phyloP scores from a whole-genome alignment of 192 early-diverging fungal species.

The Pilaira anomala region DNA sequence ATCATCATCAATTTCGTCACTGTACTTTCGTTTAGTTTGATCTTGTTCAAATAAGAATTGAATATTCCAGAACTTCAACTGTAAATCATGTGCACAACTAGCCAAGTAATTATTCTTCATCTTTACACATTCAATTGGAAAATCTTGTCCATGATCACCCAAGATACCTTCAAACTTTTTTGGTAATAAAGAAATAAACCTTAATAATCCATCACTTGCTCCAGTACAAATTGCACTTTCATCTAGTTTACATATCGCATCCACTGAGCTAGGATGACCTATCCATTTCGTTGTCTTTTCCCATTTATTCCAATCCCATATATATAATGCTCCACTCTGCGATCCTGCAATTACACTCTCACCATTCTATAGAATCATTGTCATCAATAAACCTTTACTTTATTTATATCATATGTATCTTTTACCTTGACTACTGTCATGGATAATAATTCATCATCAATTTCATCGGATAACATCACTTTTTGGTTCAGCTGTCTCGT shows the following conservation, averaged over 20 bases:
- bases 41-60: constrained; percentile 50
- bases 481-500: constrained; percentile 76
- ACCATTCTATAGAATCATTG: constrained; percentile 65
- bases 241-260: constrained; percentile 77
- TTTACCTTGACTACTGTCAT: constrained; percentile 63
- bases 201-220: constrained; percentile 87
- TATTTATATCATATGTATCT: background rate
- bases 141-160: constrained; percentile 80
- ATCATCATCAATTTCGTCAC: background rate
- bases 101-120: constrained; percentile 67
- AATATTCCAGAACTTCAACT: constrained; percentile 87
- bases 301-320: constrained; percentile 89
- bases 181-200: constrained; percentile 81
- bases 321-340: constrained; percentile 81
- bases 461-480: constrained; percentile 75
- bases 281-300: constrained; percentile 80
- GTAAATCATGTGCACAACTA: constrained; percentile 86
- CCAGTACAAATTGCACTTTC: constrained; percentile 87
- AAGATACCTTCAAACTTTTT: constrained; percentile 77
- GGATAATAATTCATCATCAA: constrained; percentile 95
- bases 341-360: constrained; percentile 88
- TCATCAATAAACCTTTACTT: background rate
- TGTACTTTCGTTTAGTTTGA: background rate
- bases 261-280: constrained; percentile 92
- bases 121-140: constrained; percentile 85